Conservation (phyloP, 345 rosid genomes). For the Kandelia obovata region DNA sequence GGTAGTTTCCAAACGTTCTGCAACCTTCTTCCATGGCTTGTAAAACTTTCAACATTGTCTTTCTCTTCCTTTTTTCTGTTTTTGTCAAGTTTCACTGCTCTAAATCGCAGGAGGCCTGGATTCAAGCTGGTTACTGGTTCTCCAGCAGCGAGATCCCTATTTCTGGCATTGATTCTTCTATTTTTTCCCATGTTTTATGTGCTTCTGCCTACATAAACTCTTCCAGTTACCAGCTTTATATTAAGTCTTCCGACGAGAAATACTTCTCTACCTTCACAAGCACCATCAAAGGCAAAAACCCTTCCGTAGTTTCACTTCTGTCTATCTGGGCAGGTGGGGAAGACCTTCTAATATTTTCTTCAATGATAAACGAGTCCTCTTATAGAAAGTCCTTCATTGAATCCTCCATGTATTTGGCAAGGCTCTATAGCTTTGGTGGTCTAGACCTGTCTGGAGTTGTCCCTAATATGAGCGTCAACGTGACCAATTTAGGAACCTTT, state of each 20-base stretch:
- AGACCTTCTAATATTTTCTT: slow-evolving; percentile 23
- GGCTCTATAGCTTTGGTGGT: slow-evolving; percentile 24
- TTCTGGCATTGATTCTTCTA: slow-evolving; percentile 22
- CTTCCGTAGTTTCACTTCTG: slow-evolving; percentile 23
- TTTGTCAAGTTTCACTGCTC: not conserved
- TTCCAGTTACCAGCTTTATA: slow-evolving; percentile 20
- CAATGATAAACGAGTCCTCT: slow-evolving; percentile 19
- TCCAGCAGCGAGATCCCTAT: slow-evolving; percentile 12
- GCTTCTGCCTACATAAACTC: slow-evolving; percentile 26
- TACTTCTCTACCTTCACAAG: slow-evolving; percentile 25
- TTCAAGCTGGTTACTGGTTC: slow-evolving; percentile 31
- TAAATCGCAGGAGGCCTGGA: slow-evolving; percentile 24
- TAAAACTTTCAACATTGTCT: not conserved
- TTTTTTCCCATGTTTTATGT: slow-evolving; percentile 35
- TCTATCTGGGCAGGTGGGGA: slow-evolving; percentile 24
- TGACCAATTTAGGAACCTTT: slow-evolving; percentile 17
- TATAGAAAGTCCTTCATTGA: slow-evolving; percentile 21
- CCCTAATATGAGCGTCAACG: slow-evolving; percentile 20
- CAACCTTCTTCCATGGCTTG: not conserved
- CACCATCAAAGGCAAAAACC: slow-evolving; percentile 28
- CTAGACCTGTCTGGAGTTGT: slow-evolving; percentile 26
- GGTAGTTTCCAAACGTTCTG: too few species aligned
- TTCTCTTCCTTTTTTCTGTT: not conserved
- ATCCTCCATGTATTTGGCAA: slow-evolving; percentile 22
- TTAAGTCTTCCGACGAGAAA: slow-evolving; percentile 1